Evolutionary conservation across 2,329 filamentous ascomycete species (phyloP).

Genomic region (Exophiala phaeomuriformis): DNA sequence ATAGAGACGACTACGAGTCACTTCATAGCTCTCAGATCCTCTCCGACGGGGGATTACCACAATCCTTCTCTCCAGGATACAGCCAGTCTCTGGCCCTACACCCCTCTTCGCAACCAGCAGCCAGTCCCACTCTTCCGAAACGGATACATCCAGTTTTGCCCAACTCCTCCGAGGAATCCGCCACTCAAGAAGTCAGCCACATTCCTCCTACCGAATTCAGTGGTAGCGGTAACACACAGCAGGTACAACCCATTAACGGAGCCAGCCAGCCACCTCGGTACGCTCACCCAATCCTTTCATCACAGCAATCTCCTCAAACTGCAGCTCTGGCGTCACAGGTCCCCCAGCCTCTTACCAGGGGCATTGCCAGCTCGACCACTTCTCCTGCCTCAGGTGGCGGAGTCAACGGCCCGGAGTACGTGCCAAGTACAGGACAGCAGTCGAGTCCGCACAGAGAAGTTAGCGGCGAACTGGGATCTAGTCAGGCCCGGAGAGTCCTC

Average conservation of each 20-base stretch:
- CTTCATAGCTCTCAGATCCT: conserved; percentile 16
- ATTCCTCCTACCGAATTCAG: not conserved
- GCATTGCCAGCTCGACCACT: not conserved
- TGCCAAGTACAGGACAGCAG: conserved; percentile 4
- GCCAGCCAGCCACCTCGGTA: not conserved
- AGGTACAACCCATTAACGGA: not conserved
- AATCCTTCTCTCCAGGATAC: not conserved
- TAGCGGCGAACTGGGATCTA: conserved; percentile 2
- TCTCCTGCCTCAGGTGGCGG: conserved; percentile 2
- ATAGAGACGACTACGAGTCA: conserved; percentile 21
- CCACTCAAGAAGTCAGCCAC: not conserved
- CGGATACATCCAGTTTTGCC: not conserved
- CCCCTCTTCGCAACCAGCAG: not conserved
- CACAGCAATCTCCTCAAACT: not conserved
- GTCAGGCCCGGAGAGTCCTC: not conserved
- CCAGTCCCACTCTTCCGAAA: not conserved
- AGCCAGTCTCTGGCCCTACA: not conserved
- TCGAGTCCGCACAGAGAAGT: not conserved
- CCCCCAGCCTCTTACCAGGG: not conserved
- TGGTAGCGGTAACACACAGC: not conserved
- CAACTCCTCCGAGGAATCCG: not conserved
- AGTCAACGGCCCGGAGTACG: conserved; percentile 3
- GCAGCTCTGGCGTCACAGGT: not conserved
- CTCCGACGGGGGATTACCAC: not conserved
- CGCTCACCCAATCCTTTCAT: not conserved